Evolutionary conservation across 139 green algal genomes (phyloP), one percentile per base, ranked within the genome.

Genomic region (Yamagishiella unicocca): DNA sequence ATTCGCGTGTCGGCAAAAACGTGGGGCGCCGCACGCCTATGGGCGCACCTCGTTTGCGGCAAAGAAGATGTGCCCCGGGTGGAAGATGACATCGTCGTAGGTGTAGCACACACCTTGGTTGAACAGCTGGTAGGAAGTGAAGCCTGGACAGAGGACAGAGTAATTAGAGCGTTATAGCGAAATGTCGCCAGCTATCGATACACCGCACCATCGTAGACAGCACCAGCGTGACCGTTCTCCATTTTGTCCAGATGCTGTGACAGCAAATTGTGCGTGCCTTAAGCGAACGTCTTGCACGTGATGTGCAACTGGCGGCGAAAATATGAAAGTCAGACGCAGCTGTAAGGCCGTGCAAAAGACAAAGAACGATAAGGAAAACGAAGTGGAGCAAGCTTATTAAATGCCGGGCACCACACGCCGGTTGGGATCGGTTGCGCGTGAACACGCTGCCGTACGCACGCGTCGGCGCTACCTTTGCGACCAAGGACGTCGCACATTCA

Each of bases 31-130:
- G n/a, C n/a, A n/a, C n/a, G n/a, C n/a, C n/a, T n/a, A 35, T 68
- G 25, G 37, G 35, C 83, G 33, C 75, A 97, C 97, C 93, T 99
- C 92, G 87, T 99, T 90, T 4, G 97, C 97, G 0, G 90, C 93
- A 90, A 99, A 99, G 93, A 96, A 84, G 80, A 99, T 99, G 91
- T 98, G 95, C 21, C 98, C 97, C 21, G 98, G 98, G 79, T 98
- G 96, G 84, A 99, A 97, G 76, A 99, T 99, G 31, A 99, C 93
- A 85, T 99, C 98, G 74, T 99, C 98, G 77, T 99, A 99, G 0
- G 98, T 99, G 94, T 99, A 99, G 55, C 92, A 97, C 2, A 95
- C 86, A 37, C 98, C 97, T 89, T 97, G 92, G n/a, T 90, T 88
- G 84, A 98, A 98, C 31, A 99, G 82, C 87, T 95, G 87, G 14